Evolutionary conservation across 2,329 filamentous ascomycete species (phyloP).

Genomic region (Alternaria ventricosa): DNA sequence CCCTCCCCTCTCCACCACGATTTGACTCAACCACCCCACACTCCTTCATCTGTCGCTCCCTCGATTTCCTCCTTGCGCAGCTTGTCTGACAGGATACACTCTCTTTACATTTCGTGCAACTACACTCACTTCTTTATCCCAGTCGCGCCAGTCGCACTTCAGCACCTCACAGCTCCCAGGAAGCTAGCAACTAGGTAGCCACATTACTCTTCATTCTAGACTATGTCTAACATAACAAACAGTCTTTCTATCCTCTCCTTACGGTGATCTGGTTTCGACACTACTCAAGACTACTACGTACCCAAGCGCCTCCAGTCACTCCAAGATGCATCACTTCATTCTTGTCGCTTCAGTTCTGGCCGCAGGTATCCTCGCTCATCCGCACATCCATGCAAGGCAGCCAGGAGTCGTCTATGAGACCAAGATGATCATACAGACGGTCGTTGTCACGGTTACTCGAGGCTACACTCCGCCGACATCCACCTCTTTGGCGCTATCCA

Average conservation of each 20-base stretch:
- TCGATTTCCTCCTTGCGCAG: conserved; percentile 26
- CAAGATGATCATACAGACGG: conserved; percentile 27
- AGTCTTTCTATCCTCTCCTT: conserved; percentile 15
- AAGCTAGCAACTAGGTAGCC: conserved; percentile 19
- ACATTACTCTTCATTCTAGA: not conserved
- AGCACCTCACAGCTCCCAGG: conserved; percentile 3
- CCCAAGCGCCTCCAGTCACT: conserved; percentile 8
- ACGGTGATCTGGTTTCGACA: conserved; percentile 18
- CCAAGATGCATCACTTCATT: conserved; percentile 36
- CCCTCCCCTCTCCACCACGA: conserved; percentile 16
- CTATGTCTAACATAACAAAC: conserved; percentile 14
- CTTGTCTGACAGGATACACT: conserved; percentile 31
- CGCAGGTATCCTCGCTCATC: conserved; percentile 32
- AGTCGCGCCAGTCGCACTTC: conserved; percentile 24
- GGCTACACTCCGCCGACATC: not conserved
- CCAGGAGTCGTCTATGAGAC: conserved; percentile 30
- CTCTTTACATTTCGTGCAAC: conserved; percentile 30
- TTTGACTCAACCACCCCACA: conserved; percentile 22
- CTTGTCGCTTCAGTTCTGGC: conserved; percentile 35
- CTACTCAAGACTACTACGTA: conserved; percentile 4
- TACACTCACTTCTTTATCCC: conserved; percentile 27
- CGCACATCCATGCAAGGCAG: conserved; percentile 25
- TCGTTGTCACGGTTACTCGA: conserved; percentile 23
- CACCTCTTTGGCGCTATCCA: conserved; percentile 1
- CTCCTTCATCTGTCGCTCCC: conserved; percentile 26